Evolutionary conservation across 1,284 basidiomycete genomes (phyloP).

Genomic region (Melampsora abietis-canadensis): DNA sequence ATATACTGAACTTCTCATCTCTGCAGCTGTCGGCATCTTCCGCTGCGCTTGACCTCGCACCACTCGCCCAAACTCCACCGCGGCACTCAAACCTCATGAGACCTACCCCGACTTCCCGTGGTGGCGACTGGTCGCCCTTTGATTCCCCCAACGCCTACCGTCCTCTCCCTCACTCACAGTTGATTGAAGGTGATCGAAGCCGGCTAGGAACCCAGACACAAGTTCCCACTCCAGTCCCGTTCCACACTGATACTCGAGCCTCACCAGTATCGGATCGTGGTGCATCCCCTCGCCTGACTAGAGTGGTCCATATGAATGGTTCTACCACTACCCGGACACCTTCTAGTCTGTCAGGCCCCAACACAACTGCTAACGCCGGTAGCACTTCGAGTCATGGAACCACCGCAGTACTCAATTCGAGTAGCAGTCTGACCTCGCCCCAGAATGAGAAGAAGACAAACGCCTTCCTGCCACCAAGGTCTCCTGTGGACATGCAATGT

Average conservation of each 20-base stretch:
- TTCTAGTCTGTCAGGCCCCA: conserved; percentile 7
- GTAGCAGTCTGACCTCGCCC: conserved; percentile 11
- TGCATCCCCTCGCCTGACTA: conserved; percentile 27
- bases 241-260: conserved; percentile 45
- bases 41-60: conserved; percentile 85
- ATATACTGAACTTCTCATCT: conserved; percentile 43
- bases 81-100: conserved; percentile 63
- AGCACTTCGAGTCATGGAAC: conserved; percentile 5
- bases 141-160: conserved; percentile 58
- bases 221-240: conserved; percentile 55
- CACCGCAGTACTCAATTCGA: neutral
- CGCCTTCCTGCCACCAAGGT: conserved; percentile 17
- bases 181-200: conserved; percentile 64
- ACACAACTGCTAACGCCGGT: neutral
- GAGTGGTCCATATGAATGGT: conserved; percentile 34
- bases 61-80: conserved; percentile 75
- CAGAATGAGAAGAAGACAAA: conserved; percentile 27
- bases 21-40: conserved; percentile 77
- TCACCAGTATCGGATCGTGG: conserved; percentile 35
- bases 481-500: conserved; percentile 12
- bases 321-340: neutral
- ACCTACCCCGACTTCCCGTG: conserved; percentile 58
- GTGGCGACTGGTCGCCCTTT: conserved; percentile 87
- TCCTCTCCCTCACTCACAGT: conserved; percentile 60
- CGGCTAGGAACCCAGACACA: conserved; percentile 62